These are phyloP conservation scores for Cladophialophora yegresii DNA, from an alignment of 2,329 filamentous ascomycete genomes.

Conservation along the genomic window DNA sequence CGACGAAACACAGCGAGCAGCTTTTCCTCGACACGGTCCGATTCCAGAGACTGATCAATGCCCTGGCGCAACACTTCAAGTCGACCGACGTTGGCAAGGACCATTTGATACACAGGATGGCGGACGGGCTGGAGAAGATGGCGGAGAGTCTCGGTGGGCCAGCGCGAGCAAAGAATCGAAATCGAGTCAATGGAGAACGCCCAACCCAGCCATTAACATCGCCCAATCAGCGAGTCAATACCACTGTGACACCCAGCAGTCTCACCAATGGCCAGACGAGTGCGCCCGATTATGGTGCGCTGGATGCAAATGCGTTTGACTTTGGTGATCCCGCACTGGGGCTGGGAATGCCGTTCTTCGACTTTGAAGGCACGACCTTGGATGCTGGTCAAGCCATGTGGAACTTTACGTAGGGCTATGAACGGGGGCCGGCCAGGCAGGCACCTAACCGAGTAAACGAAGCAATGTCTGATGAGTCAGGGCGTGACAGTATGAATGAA, in stretches of 20 bases:
- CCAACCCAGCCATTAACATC: constrained; percentile 21
- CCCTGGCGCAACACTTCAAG: constrained; percentile 39
- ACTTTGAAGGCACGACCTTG: constrained; percentile 38
- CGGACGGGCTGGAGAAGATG: constrained; percentile 41
- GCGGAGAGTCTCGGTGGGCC: constrained; percentile 35
- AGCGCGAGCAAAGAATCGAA: constrained; percentile 24
- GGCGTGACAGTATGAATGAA: too few species aligned
- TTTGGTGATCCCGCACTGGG: constrained; percentile 36
- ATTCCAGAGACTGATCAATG: constrained; percentile 37
- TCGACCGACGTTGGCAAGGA: constrained; percentile 38
- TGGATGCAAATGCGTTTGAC: constrained; percentile 34
- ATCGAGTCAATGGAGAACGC: constrained; percentile 24
- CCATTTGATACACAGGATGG: constrained; percentile 42
- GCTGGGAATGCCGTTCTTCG: constrained; percentile 38
- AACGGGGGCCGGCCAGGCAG: background rate
- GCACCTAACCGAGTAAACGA: background rate
- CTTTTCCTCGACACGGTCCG: constrained; percentile 40
- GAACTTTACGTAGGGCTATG: constrained; percentile 27
- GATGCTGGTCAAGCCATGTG: constrained; percentile 31
- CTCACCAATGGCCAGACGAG: constrained; percentile 22
- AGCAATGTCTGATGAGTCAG: background rate
- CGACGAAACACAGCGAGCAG: constrained; percentile 45
- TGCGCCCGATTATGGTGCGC: constrained; percentile 29
- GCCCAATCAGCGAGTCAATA: constrained; percentile 20
- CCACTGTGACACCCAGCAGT: constrained; percentile 10